These are phyloP conservation scores for Dryadomyces quercivorus DNA, from an alignment of 2,329 filamentous ascomycete species.

Conservation along the genomic window DNA sequence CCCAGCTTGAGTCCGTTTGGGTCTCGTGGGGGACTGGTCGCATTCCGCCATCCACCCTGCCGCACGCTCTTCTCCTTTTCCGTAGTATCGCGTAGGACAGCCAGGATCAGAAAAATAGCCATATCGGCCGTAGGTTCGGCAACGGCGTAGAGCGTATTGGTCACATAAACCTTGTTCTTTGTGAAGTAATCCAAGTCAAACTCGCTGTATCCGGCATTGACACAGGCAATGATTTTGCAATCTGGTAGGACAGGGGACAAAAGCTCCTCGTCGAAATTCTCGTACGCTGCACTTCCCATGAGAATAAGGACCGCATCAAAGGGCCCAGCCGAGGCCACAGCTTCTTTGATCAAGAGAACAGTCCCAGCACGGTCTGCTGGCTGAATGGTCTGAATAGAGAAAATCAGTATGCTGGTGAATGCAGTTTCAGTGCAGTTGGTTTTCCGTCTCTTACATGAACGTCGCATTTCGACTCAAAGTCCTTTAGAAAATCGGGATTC, in stretches of 20 bases:
- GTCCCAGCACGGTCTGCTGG: not conserved
- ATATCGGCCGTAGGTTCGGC: not conserved
- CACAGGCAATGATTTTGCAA: not conserved
- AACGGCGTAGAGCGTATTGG: not conserved
- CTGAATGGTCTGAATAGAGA: not conserved
- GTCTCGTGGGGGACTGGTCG: not conserved
- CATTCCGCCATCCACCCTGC: not conserved
- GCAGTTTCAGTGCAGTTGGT: no score
- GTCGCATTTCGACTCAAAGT: no score
- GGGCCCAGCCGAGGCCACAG: not conserved
- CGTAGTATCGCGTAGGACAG: not conserved
- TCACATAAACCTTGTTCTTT: not conserved
- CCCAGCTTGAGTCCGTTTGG: no score
- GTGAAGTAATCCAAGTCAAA: not conserved
- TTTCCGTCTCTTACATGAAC: not conserved
- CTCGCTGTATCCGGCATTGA: conserved; percentile 1
- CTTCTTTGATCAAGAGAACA: not conserved
- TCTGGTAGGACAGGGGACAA: not conserved
- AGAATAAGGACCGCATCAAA: not conserved
- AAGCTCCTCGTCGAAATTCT: not conserved
- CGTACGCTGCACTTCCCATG: not conserved
- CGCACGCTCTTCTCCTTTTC: not conserved
- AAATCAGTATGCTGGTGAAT: no score
- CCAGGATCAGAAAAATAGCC: not conserved
- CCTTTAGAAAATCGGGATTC: no score